Base-by-base conservation (phyloP, 257 asterid species). In the Penstemon eatonii region DNA sequence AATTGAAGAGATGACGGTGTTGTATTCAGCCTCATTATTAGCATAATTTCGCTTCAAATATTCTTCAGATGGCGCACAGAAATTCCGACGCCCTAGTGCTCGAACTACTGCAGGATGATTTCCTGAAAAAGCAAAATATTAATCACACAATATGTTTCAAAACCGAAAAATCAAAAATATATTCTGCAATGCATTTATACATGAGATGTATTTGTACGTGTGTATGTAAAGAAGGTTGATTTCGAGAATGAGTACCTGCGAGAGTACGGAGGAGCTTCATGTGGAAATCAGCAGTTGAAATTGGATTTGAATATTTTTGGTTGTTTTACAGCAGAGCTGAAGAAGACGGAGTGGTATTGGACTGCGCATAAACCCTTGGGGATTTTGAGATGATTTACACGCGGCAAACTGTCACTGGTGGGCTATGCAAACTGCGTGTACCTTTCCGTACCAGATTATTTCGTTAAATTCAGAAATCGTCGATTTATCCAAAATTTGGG, bases 21-120 rank as follows among this genome's bases (percentile, higher is more conserved):
- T 90, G 83, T 90, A 93, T 63, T 85, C 97, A 38, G 87, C 75
- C 65, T 79, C 99, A 78, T 90, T 81, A 80, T 60, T 74, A 44
- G 99, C 99, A 73, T 87, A 90, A 74, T 90, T 93, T 67, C 96
- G 67, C 89, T 82, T 87, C 40, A 75, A 68, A 69, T 88, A 90
- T 36, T 84, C 96, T 68, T 80, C 96, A 2, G 90, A 67, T 19
- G 84, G 80, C 8, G 86, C 95, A 7, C 85, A 68, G 68, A 77
- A 90, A 80, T 71, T 75, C 75, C 96, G 88, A 51, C 83, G 88
- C 76, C 92, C 96, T 49, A 85, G 44, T 41, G 63, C 82, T 73
- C 89, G 86, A 78, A 73, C 47, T 12, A 80, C 62, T 39, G 83
- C 79, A 6, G 85, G 78, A 66, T 64, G 80, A 53, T 76, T 80